phyloP scores from a whole-genome alignment of 768 basidiomycete genomes.

The Mycena rosella region DNA sequence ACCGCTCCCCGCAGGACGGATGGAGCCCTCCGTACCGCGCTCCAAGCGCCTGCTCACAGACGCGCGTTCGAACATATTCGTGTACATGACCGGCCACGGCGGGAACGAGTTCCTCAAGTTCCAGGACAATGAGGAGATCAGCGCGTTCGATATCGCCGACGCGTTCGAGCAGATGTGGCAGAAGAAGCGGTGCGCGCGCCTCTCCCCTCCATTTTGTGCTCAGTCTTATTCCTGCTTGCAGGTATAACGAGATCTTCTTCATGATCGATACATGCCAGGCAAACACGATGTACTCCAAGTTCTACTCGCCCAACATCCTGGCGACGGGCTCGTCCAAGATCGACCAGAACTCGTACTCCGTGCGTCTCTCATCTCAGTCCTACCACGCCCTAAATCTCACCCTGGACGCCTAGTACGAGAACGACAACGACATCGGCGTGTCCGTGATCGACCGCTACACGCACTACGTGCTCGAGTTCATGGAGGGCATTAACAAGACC shows the following conservation, averaged over 20 bases:
- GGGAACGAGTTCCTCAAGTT: slow-evolving; percentile 99
- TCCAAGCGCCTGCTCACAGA: slow-evolving; percentile 95
- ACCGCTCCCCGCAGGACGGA: slow-evolving; percentile 70
- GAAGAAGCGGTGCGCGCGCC: slow-evolving; percentile 80
- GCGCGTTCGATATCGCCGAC: slow-evolving; percentile 96
- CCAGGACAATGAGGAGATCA: slow-evolving; percentile 98
- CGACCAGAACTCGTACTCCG: slow-evolving; percentile 94
- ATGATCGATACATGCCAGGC: slow-evolving; percentile 99
- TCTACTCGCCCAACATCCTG: slow-evolving; percentile 93
- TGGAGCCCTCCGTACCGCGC: slow-evolving; percentile 86
- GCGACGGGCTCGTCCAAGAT: slow-evolving; percentile 90
- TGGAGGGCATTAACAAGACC: slow-evolving; percentile 95
- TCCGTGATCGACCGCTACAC: slow-evolving; percentile 97
- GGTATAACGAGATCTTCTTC: slow-evolving; percentile 96
- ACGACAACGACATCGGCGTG: slow-evolving; percentile 94
- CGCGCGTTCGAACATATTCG: slow-evolving; percentile 91
- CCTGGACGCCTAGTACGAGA: slow-evolving; percentile 75
- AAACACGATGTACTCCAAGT: slow-evolving; percentile 93
- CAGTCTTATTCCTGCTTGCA: slow-evolving; percentile 39
- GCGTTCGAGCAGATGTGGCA: slow-evolving; percentile 99
- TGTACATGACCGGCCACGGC: slow-evolving; percentile 99
- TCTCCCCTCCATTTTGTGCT: neutral
- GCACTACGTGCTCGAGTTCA: slow-evolving; percentile 89
- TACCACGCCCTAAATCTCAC: neutral
- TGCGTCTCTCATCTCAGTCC: slow-evolving; percentile 53